Evolutionary conservation across 2,329 filamentous ascomycete genomes (phyloP).

Genomic region (Clonostachys chloroleuca): DNA sequence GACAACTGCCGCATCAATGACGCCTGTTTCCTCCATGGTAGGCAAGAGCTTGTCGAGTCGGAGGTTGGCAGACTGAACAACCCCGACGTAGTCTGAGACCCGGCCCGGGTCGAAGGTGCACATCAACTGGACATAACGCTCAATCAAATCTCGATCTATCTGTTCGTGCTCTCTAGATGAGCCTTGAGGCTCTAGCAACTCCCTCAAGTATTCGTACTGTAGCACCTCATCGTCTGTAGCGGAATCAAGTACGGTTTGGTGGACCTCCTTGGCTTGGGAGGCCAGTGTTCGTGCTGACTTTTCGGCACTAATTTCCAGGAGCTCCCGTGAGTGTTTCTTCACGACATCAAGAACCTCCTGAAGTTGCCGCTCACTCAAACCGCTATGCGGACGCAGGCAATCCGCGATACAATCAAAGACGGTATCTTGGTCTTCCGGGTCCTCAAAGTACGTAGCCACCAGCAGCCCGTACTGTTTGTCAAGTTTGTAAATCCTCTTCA

Average conservation of each 20-base stretch:
- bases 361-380: slow-evolving; percentile 64
- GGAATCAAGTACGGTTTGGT: slow-evolving; percentile 60
- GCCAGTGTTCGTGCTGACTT: slow-evolving; percentile 63
- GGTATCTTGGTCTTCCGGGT: slow-evolving; percentile 67
- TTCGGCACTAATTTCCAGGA: slow-evolving; percentile 63
- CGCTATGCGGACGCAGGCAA: slow-evolving; percentile 62
- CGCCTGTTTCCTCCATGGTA: slow-evolving; percentile 82
- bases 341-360: slow-evolving; percentile 67
- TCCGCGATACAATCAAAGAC: slow-evolving; percentile 78
- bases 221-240: slow-evolving; percentile 55
- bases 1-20: slow-evolving; percentile 88
- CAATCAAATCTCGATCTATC: slow-evolving; percentile 56
- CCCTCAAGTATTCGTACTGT: slow-evolving; percentile 73
- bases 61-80: slow-evolving; percentile 72
- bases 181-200: slow-evolving; percentile 64
- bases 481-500: slow-evolving; percentile 81
- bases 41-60: slow-evolving; percentile 77
- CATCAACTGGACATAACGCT: slow-evolving; percentile 87
- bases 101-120: slow-evolving; percentile 78
- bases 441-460: slow-evolving; percentile 79
- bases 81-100: slow-evolving; percentile 79
- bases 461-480: slow-evolving; percentile 79
- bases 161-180: slow-evolving; percentile 13
- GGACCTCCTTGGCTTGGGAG: slow-evolving; percentile 56
- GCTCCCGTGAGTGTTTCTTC: slow-evolving; percentile 56